Base-by-base conservation (phyloP, 2,329 filamentous ascomycete genomes). In the Myriosclerotinia scirpicola region DNA sequence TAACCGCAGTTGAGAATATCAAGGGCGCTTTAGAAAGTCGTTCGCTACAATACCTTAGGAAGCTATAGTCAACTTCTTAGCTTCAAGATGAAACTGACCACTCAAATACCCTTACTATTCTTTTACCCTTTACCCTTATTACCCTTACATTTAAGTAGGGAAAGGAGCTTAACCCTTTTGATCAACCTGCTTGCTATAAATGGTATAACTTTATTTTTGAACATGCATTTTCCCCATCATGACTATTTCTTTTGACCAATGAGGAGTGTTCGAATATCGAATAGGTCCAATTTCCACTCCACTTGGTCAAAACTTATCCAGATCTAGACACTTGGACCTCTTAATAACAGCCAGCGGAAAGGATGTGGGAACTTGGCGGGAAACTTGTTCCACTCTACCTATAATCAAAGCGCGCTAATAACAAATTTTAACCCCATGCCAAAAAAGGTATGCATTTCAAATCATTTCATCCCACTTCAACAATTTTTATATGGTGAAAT, bases 11-110 rank as follows among this genome's bases (percentile, higher is more conserved):
- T n/a, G n/a, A n/a, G n/a, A n/a, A n/a, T 4, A 17, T 20, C 17
- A 46, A 17, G 14, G 14, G 42, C 42, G 15, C 17, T 40, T 44
- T 46, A 40, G 26, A 58, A 46, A 34, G 40, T 46, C 54, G 54
- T 44, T 20, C 30, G 15, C 38, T 17, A 22, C 38, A 26, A 44
- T 42, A 1, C 54, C 38, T 56, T 42, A 40, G 3, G 34, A 34
- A 46, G 55, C 55, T 58, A 40, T 20, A 34, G 15, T 59, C 26
- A 42, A 38, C 40, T n/a, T 48, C 26, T 48, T 48, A n/a, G 36
- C n/a, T 42, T 12, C 36, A 17, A 40, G 40, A 36, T 59, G 56
- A 59, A 59, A 59, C 56, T 46, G 56, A 5, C 56, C 56, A 59
- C 5, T 59, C 40, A n/a, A 12, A 22, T 48, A 44, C 55, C 55